Evolutionary conservation across 2,329 filamentous ascomycete genomes (phyloP).

Genomic region (Fusarium sambucinum): DNA sequence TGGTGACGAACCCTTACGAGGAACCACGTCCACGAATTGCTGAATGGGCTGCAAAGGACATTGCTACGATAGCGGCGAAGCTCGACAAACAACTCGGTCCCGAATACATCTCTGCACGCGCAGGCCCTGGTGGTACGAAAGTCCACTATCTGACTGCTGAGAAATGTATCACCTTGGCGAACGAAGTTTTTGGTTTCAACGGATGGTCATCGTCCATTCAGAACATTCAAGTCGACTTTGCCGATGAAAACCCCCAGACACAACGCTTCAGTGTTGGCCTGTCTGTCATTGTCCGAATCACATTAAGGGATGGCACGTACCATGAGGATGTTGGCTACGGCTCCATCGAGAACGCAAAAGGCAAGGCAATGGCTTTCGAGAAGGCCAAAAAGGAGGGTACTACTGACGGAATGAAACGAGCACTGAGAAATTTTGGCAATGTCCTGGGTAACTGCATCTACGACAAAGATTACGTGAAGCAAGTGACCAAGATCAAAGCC

Average conservation of each 20-base stretch:
- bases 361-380: slow-evolving; percentile 95
- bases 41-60: slow-evolving; percentile 89
- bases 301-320: slow-evolving; percentile 91
- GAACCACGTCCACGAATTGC: slow-evolving; percentile 75
- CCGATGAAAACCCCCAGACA: slow-evolving; percentile 84
- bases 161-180: slow-evolving; percentile 94
- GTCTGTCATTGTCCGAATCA: slow-evolving; percentile 91
- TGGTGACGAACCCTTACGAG: slow-evolving; percentile 82
- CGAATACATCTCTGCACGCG: slow-evolving; percentile 90
- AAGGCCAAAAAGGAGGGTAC: slow-evolving; percentile 99
- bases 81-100: slow-evolving; percentile 95
- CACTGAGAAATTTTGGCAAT: slow-evolving; percentile 92
- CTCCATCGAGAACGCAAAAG: slow-evolving; percentile 94
- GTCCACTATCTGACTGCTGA: slow-evolving; percentile 96
- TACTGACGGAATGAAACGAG: slow-evolving; percentile 91
- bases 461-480: slow-evolving; percentile 91
- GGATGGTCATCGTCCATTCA: slow-evolving; percentile 98
- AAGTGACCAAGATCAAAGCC: slow-evolving; percentile 90
- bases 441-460: slow-evolving; percentile 98
- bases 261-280: slow-evolving; percentile 86
- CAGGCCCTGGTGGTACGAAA: slow-evolving; percentile 84
- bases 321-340: slow-evolving; percentile 99
- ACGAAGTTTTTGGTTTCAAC: slow-evolving; percentile 97
- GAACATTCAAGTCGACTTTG: slow-evolving; percentile 94
- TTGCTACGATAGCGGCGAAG: slow-evolving; percentile 85